Evolutionary conservation across 2,329 filamentous ascomycete species (phyloP), one percentile per base, ranked within the genome.

Genomic region (Aspergillus phoenicis): DNA sequence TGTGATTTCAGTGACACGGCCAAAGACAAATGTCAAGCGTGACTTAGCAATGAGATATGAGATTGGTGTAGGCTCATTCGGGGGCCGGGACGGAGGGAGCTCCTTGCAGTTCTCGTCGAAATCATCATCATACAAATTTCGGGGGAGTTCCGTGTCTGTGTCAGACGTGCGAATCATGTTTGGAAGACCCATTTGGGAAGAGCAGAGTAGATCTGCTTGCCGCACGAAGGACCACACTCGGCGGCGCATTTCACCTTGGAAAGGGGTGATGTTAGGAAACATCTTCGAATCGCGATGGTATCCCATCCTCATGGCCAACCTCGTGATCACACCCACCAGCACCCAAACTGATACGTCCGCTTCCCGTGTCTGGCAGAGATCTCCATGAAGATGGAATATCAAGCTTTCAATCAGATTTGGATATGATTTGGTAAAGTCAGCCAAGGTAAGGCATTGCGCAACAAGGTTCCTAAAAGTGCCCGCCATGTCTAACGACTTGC

Each of bases 151-250:
- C 0, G 86, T 88, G 68, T 91, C 89, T 51, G 82, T 85, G 62
- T 89, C 87, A 38, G 87, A 83, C 24, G 82, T 80, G 59, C 86
- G 82, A 48, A 89, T 80, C 85, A 90, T 88, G 68, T 83, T 83
- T 2, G 89, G 89, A 57, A 91, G 77, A 2, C 88, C 88, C 62
- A 89, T 82, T 68, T 90, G 87, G 68, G 89, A 89, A 1, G 86
- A 85, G 26, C 88, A 85, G 4, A 90, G 73, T 2, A 87, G 73
- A 68, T 91, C 89, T 51, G 89, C 80, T 68, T 88, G 85, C 36
- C 80, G 72, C 8, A 82, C 77, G 68, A 80, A 81, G 0, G 77
- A 75, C 81, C 81, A 83, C 15, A 83, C 73, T 41, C 81, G 74
- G 28, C 81, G 73, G 26, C 81, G 77, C 75, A 83, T 86, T 73